These are phyloP conservation scores for Hippophae tibetana DNA, from an alignment of 306 rosid genomes.

Conservation along the genomic window DNA sequence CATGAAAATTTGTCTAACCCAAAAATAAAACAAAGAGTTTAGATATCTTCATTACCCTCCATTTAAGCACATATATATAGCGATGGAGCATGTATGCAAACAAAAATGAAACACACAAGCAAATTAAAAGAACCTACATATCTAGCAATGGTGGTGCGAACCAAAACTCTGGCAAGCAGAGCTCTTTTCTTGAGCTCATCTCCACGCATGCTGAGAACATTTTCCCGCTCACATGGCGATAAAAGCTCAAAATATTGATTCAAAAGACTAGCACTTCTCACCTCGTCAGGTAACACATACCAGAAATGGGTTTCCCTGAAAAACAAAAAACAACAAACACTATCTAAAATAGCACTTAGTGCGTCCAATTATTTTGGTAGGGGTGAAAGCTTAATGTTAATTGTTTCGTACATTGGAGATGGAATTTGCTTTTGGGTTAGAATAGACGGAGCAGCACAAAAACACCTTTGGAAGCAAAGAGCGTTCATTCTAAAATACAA, in stretches of 20 bases:
- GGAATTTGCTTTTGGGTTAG: constrained; percentile 55
- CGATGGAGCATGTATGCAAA: not conserved
- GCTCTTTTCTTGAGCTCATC: constrained; percentile 57
- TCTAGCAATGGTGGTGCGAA: constrained; percentile 85
- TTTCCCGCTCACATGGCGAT: constrained; percentile 61
- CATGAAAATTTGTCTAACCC: constrained; percentile 49
- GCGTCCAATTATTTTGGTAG: not conserved
- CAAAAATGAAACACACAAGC: not conserved
- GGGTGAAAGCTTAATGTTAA: not conserved
- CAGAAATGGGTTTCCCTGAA: constrained; percentile 78
- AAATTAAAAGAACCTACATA: constrained; percentile 38
- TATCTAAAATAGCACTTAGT: not conserved
- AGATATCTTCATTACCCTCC: constrained; percentile 22
- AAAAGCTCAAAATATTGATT: constrained; percentile 51
- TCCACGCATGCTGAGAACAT: constrained; percentile 40
- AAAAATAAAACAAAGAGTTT: constrained; percentile 35
- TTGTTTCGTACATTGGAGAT: constrained; percentile 38
- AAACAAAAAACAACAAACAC: not conserved
- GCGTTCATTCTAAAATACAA: constrained; percentile 30
- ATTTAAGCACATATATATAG: not conserved
- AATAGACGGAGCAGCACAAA: constrained; percentile 37
- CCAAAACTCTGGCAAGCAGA: constrained; percentile 63
- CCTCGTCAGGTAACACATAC: constrained; percentile 67
- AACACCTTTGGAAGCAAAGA: constrained; percentile 43
- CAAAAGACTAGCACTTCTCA: constrained; percentile 41